Percentiles rank a stretch among this genome's conserved stretches.
phyloP scores from a whole-genome alignment of 768 basidiomycete genomes.

The Phanerodontia chrysosporium region DNA sequence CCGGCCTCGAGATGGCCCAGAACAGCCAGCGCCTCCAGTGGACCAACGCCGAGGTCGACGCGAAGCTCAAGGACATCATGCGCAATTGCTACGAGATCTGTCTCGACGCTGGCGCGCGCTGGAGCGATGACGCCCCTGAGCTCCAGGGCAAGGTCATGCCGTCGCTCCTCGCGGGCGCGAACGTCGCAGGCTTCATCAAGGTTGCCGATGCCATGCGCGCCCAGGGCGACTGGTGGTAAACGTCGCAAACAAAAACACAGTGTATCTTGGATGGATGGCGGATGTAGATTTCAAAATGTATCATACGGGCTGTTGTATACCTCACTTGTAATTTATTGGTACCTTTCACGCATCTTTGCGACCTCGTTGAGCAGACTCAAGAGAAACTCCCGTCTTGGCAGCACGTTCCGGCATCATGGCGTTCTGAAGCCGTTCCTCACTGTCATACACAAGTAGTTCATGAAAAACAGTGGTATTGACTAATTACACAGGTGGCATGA shows the following conservation, averaged over 20 bases:
- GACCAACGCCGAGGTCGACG: conserved; percentile 60
- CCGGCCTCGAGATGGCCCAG: conserved; percentile 78
- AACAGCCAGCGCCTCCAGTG: conserved; percentile 66
- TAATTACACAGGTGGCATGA: too few species aligned
- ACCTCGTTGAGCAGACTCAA: too few species aligned
- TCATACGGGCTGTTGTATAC: background rate
- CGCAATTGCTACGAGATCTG: conserved; percentile 57
- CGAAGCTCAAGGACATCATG: conserved; percentile 71
- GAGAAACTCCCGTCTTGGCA: too few species aligned
- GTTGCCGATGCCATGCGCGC: conserved; percentile 70
- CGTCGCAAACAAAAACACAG: background rate
- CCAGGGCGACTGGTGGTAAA: conserved; percentile 77
- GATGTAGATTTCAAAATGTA: background rate
- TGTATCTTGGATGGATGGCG: background rate
- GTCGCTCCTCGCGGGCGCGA: conserved; percentile 59
- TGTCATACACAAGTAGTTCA: too few species aligned
- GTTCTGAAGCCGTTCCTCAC: too few species aligned
- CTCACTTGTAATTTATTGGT: background rate
- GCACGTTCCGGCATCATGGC: too few species aligned
- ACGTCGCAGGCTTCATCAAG: conserved; percentile 70
- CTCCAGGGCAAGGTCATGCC: conserved; percentile 37
- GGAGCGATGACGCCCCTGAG: conserved; percentile 43
- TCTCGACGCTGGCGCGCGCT: conserved; percentile 52
- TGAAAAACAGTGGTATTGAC: too few species aligned
- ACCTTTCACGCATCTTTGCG: background rate